Evolutionary conservation across 768 basidiomycete species (phyloP), one percentile per base, ranked within the genome.

Genomic region (Podaxis rugospora): DNA sequence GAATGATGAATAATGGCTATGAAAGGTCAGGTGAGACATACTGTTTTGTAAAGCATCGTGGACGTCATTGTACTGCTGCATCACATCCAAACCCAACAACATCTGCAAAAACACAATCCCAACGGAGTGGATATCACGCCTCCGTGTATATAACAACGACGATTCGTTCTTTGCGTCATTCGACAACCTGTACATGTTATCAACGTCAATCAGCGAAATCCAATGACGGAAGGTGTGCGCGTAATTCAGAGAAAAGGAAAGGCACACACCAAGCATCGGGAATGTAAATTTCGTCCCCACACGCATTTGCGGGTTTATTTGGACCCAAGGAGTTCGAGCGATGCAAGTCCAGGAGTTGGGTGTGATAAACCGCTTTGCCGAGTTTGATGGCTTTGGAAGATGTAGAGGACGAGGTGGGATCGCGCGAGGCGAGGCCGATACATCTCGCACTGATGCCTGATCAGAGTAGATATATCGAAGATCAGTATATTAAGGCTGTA

Each of bases 101-200:
- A 96, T 93, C 72, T 95, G 92, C 55, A 94, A 67, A 40, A 95
- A 75, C 1, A 93, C 80, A 25, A 95, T 81, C 0, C 91, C 94
- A 0, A 87, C 84, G 47, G 84, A 81, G 73, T 95, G 93, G 9
- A 96, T 86, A 67, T 97, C 95, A 28, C 94, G 82, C 44, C 84
- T 78, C 42, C 81, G 84, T 7, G 90, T 89, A 69, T 95, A 95
- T 0, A 83, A 68, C 49, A 85, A 68, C n/a, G 93, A 77, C 0
- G 88, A 87, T 25, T 90, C 89, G 40, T 92, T 89, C 50, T 89
- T 80, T 42, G 87, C 87, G 55, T 95, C 95, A 62, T 84, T 85
- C 0, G 89, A 87, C 5, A 88, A 65, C 93, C 92, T 91, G 47
- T 13, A 3, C 6, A 4, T 4, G 5, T 21, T 23, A 49, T 49